Conservation (phyloP, 1,284 basidiomycete species). For the Irpex rosettiformis region DNA sequence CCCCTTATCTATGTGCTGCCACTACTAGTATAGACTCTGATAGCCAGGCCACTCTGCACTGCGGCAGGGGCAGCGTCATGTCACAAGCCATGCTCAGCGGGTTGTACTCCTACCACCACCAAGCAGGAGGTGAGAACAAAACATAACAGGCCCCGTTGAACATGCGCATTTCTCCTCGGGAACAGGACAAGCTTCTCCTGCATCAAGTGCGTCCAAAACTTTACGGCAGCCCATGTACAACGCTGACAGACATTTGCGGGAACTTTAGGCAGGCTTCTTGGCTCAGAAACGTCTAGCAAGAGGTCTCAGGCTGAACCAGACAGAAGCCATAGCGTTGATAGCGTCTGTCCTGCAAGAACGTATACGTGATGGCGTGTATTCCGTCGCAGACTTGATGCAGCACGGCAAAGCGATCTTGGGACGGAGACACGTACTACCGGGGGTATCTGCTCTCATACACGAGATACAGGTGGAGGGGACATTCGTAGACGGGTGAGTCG, state of each 20-base stretch:
- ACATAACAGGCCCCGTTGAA: conserved; percentile 4
- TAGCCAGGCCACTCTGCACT: background rate
- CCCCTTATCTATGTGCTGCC: background rate
- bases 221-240: background rate
- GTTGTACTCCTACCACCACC: background rate
- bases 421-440: conserved; percentile 84
- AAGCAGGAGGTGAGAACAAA: background rate
- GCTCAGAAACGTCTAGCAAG: conserved; percentile 94
- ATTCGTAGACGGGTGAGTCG: conserved; percentile 73
- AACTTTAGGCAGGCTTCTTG: conserved; percentile 68
- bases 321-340: conserved; percentile 90
- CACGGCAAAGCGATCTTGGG: conserved; percentile 89
- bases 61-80: background rate
- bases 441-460: conserved; percentile 64
- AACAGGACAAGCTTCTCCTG: conserved; percentile 36
- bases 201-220: conserved; percentile 30
- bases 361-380: conserved; percentile 91
- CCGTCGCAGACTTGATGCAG: conserved; percentile 90
- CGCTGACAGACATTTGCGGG: background rate
- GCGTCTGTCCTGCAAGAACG: conserved; percentile 90
- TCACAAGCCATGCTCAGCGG: background rate
- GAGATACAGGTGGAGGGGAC: conserved; percentile 94
- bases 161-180: conserved; percentile 36
- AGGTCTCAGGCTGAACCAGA: conserved; percentile 81
- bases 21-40: no score